Conservation (phyloP, 768 basidiomycete species). For the Kwoniella bestiolae region DNA sequence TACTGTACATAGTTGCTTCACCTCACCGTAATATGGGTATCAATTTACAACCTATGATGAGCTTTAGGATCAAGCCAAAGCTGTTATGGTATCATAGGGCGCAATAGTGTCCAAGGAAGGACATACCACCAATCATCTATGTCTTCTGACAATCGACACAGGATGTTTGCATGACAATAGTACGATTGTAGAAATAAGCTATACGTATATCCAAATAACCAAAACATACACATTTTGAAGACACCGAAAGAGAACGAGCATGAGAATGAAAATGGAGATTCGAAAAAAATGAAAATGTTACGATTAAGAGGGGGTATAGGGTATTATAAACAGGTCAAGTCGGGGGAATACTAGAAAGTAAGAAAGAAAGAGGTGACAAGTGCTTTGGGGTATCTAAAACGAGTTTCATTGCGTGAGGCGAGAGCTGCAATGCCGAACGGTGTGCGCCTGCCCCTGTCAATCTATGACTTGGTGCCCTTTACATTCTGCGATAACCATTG, state of each 20-base stretch:
- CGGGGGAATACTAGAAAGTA: background rate
- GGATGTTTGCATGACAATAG: background rate
- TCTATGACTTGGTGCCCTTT: slow-evolving; percentile 62
- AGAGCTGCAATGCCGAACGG: too few species aligned
- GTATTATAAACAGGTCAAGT: too few species aligned
- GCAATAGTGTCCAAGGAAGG: background rate
- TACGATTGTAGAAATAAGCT: too few species aligned
- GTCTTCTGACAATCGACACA: background rate
- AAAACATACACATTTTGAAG: slow-evolving; percentile 3
- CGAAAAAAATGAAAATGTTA: background rate
- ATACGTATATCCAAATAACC: background rate
- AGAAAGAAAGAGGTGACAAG: background rate
- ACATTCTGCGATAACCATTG: slow-evolving; percentile 98
- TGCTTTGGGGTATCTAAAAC: background rate
- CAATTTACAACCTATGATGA: too few species aligned
- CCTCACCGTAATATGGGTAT: too few species aligned
- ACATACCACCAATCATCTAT: background rate
- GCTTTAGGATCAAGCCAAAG: too few species aligned
- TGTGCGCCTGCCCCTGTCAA: too few species aligned
- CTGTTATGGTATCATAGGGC: background rate
- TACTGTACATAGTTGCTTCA: too few species aligned
- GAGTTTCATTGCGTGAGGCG: too few species aligned
- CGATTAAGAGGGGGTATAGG: background rate
- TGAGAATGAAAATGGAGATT: background rate
- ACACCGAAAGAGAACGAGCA: background rate